Base-by-base conservation (phyloP, 1,284 basidiomycete species). In the Meripilus lineatus region DNA sequence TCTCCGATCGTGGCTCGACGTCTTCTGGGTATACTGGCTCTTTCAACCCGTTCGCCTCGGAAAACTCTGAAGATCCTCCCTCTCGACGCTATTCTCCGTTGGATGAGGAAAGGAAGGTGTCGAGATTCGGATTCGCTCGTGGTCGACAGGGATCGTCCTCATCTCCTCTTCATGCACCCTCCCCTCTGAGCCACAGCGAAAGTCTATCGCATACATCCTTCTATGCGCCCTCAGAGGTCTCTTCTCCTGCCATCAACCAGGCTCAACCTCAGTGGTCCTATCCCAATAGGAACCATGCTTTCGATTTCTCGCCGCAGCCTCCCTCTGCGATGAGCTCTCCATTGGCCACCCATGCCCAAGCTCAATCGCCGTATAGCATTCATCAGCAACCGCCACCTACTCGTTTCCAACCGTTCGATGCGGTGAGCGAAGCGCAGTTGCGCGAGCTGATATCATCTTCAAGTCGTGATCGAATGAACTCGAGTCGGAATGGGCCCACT, bases 41-140 rank as follows among this genome's bases (percentile, higher is more conserved):
- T 2, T 88, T 90, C 61, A 83, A 90, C 62, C 87, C 87, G 0
- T 90, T 90, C 53, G 77, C 77, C 14, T 80, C 85, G 44, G 59
- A 68, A 5, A 62, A 51, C n/a, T 71, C 74, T 13, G 78, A 82
- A 20, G 56, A 58, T 11, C 42, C 35, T 34, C 55, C 51, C 5
- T 42, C 50, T 8, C 56, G 46, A 32, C 58, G 51, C 17, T 67
- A 62, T 42, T 61, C 67, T 30, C 63, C 67, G 3, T 52, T 77
- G 11, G 85, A 87, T 40, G 84, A 88, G 44, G 84, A 87, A 44
- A 70, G 86, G 45, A 84, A 83, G 52, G 75, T 89, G 30, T 91
- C 89, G 5, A 75, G 89, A 17, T 92, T 92, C 63, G 85, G 82
- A 15, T 93, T 93, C 60, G 89, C 89, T 8, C 78, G 86, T 18